A percentile compares a stretch with the other conserved stretches of the same genome.
Evolutionary conservation across 1,284 basidiomycete species (phyloP).

Genomic region (Lentinula novae-zelandiae): DNA sequence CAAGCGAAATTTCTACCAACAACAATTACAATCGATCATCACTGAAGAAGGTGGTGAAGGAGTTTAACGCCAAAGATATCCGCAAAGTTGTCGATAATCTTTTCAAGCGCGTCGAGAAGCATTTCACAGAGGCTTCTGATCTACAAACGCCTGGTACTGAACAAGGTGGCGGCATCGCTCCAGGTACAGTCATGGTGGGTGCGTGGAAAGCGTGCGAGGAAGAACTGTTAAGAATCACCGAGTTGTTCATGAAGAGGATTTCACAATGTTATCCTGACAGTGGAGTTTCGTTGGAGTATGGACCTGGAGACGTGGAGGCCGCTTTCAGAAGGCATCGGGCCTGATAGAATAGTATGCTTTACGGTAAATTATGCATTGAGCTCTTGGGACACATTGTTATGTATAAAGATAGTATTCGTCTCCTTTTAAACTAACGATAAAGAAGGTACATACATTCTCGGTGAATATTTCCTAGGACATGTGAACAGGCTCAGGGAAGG

Average conservation of each 20-base stretch:
- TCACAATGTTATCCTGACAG: constrained; percentile 74
- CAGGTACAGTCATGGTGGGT: constrained; percentile 70
- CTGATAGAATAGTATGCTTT: not conserved
- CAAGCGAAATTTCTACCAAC: constrained; percentile 78
- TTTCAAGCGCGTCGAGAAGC: constrained; percentile 92
- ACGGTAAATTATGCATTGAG: constrained; percentile 4
- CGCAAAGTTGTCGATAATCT: constrained; percentile 84
- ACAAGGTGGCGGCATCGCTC: constrained; percentile 50
- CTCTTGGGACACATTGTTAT: not conserved
- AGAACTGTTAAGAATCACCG: constrained; percentile 71
- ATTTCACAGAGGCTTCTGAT: constrained; percentile 81
- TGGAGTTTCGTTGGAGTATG: constrained; percentile 72
- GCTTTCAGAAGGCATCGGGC: constrained; percentile 67
- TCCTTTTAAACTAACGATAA: not conserved
- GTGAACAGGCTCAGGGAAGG: constrained; percentile 33
- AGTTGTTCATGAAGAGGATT: constrained; percentile 66
- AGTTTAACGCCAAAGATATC: constrained; percentile 85
- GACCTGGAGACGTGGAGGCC: constrained; percentile 68
- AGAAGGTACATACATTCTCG: not conserved
- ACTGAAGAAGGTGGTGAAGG: constrained; percentile 84
- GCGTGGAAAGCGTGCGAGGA: constrained; percentile 90
- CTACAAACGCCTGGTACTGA: constrained; percentile 50
- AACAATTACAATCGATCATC: constrained; percentile 74
- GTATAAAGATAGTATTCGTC: not conserved
- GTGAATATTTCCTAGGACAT: constrained; percentile 9